These are phyloP conservation scores for Mycothermus thermophilus DNA, from an alignment of 495 filamentous ascomycete species.

Conservation along the genomic window DNA sequence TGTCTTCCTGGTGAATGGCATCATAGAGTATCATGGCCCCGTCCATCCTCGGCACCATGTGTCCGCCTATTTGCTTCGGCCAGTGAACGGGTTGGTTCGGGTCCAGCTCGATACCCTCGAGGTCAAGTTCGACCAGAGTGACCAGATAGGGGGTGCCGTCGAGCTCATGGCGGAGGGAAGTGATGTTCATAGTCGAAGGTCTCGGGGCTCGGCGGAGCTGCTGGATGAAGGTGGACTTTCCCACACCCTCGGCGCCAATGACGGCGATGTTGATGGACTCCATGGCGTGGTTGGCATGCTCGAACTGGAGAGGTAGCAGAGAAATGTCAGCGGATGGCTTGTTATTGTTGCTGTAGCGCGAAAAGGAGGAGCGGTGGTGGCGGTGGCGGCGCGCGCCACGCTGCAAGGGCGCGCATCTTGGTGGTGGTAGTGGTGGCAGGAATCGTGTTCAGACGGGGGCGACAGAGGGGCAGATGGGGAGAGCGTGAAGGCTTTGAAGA, in stretches of 20 bases:
- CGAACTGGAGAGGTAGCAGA: conserved; percentile 7
- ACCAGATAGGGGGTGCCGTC: conserved; percentile 67
- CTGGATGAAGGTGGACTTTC: conserved; percentile 84
- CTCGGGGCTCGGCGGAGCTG: conserved; percentile 56
- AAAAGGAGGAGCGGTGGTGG: conserved; percentile 1
- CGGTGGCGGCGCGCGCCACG: too few species aligned
- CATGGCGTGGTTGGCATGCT: conserved; percentile 24
- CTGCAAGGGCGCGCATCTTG: too few species aligned
- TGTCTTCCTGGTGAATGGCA: conserved; percentile 57
- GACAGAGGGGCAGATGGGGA: too few species aligned
- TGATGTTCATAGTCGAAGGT: conserved; percentile 38
- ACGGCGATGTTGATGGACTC: conserved; percentile 73
- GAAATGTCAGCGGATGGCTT: too few species aligned
- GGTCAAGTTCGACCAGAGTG: conserved; percentile 63
- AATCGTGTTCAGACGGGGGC: too few species aligned
- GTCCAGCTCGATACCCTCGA: conserved; percentile 53
- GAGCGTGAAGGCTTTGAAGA: too few species aligned
- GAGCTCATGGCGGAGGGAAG: conserved; percentile 57
- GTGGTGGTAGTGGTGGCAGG: too few species aligned
- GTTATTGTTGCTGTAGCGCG: too few species aligned
- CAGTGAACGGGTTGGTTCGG: conserved; percentile 57
- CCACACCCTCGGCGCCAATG: conserved; percentile 64
- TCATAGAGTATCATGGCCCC: conserved; percentile 78
- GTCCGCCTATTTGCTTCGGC: conserved; percentile 58
- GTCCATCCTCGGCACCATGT: conserved; percentile 58